Conservation (phyloP, 768 basidiomycete species). For the Calocybe gangraenosa region DNA sequence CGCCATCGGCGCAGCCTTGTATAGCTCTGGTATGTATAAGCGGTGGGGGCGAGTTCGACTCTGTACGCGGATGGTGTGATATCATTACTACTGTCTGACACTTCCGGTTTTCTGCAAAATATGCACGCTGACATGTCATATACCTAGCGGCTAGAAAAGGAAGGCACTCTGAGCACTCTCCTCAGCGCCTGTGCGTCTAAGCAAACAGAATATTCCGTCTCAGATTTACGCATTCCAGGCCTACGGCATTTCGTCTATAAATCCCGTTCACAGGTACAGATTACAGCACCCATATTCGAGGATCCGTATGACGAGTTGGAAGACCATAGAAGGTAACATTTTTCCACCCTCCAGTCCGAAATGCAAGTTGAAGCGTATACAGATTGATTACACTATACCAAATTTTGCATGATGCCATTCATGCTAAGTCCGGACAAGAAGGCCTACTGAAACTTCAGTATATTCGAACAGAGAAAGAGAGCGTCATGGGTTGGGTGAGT, state of each 20-base stretch:
- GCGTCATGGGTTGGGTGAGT: conserved; percentile 92
- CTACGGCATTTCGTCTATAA: conserved; percentile 95
- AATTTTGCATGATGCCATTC: conserved; percentile 80
- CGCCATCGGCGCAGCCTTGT: conserved; percentile 23
- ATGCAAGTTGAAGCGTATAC: neutral
- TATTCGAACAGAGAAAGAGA: conserved; percentile 79
- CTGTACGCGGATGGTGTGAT: conserved; percentile 75
- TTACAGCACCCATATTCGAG: conserved; percentile 83
- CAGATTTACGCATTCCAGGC: conserved; percentile 82
- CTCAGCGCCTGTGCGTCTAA: conserved; percentile 41
- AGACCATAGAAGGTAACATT: conserved; percentile 53
- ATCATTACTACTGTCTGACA: conserved; percentile 51
- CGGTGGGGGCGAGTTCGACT: conserved; percentile 79
- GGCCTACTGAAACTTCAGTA: conserved; percentile 83
- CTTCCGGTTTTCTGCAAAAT: neutral
- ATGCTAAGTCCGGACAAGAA: conserved; percentile 83
- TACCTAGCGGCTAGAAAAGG: conserved; percentile 58
- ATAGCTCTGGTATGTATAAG: conserved; percentile 79
- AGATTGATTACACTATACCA: conserved; percentile 89
- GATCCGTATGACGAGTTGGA: conserved; percentile 70
- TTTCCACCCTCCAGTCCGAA: neutral
- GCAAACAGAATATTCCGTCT: conserved; percentile 61
- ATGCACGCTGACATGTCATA: neutral
- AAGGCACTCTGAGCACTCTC: conserved; percentile 53
- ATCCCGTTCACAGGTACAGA: conserved; percentile 82